These are phyloP conservation scores for Nemania serpens DNA, from an alignment of 2,329 filamentous ascomycete species.

Conservation along the genomic window DNA sequence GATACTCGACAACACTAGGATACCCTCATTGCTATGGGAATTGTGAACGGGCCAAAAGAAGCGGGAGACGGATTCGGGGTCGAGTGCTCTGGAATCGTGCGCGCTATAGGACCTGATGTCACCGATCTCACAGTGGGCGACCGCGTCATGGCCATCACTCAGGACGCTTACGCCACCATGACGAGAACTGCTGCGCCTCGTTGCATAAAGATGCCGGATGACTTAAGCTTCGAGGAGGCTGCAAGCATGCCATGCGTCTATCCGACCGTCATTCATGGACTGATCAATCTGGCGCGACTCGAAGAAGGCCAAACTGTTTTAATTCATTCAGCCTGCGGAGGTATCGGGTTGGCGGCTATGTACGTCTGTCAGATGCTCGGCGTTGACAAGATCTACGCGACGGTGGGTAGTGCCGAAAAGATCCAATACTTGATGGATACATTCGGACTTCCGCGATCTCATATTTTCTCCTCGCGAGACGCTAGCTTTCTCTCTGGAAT, in stretches of 20 bases:
- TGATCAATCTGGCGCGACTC: constrained; percentile 13
- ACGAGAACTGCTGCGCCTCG: neutral
- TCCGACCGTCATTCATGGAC: constrained; percentile 16
- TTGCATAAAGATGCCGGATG: constrained; percentile 20
- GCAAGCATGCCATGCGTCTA: constrained; percentile 25
- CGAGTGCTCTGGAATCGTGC: constrained; percentile 21
- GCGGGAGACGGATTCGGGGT: constrained; percentile 16
- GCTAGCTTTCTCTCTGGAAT: constrained; percentile 7
- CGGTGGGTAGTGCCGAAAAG: constrained; percentile 18
- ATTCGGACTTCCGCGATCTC: constrained; percentile 1
- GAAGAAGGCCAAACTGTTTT: constrained; percentile 19
- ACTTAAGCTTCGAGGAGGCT: constrained; percentile 23
- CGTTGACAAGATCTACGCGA: constrained; percentile 19
- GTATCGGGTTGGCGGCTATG: constrained; percentile 26
- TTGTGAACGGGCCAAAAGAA: constrained; percentile 6
- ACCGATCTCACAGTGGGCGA: constrained; percentile 11
- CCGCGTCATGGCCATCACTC: constrained; percentile 16
- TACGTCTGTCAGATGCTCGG: constrained; percentile 18
- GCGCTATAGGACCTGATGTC: constrained; percentile 10
- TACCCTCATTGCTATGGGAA: constrained; percentile 12
- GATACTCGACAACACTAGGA: no score
- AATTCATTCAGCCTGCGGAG: constrained; percentile 27
- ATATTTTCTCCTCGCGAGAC: constrained; percentile 21
- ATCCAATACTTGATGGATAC: constrained; percentile 12
- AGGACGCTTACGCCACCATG: constrained; percentile 1